These are phyloP conservation scores for Hygrophoropsis aurantiaca DNA, from an alignment of 768 basidiomycete genomes.

Conservation along the genomic window DNA sequence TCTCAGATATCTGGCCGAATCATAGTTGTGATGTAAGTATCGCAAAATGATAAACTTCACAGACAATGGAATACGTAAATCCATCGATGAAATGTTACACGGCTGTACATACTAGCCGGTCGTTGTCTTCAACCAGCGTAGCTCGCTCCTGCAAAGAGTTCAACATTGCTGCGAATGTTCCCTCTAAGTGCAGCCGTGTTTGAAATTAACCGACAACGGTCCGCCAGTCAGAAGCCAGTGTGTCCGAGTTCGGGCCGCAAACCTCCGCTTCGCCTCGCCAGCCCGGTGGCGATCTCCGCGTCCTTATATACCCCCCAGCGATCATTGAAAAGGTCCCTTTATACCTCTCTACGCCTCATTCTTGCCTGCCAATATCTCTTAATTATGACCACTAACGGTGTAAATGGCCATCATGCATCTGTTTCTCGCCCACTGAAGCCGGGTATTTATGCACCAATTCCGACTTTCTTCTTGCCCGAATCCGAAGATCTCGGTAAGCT, in stretches of 20 bases:
- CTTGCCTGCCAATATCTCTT: neutral
- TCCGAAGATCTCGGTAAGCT: slow-evolving; percentile 81
- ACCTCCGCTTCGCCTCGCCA: neutral
- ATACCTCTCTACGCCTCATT: neutral
- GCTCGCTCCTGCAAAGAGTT: too few species aligned
- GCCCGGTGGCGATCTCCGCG: neutral
- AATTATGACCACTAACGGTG: slow-evolving; percentile 39
- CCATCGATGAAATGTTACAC: too few species aligned
- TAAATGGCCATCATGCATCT: slow-evolving; percentile 14
- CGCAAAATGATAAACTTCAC: too few species aligned
- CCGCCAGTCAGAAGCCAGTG: neutral
- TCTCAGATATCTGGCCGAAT: too few species aligned
- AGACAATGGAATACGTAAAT: too few species aligned
- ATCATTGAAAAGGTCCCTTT: neutral
- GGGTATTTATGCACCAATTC: slow-evolving; percentile 85
- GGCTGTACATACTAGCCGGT: too few species aligned
- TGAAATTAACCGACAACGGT: slow-evolving; percentile 2
- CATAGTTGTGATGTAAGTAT: too few species aligned
- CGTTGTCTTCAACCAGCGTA: too few species aligned
- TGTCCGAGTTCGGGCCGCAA: slow-evolving; percentile 1
- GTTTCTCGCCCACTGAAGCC: slow-evolving; percentile 59
- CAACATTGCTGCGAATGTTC: too few species aligned
- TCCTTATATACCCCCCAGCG: slow-evolving; percentile 13
- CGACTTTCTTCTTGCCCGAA: slow-evolving; percentile 74
- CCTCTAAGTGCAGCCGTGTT: neutral